phyloP scores from a whole-genome alignment of 768 basidiomycete genomes.

The Phylloporus sp. region DNA sequence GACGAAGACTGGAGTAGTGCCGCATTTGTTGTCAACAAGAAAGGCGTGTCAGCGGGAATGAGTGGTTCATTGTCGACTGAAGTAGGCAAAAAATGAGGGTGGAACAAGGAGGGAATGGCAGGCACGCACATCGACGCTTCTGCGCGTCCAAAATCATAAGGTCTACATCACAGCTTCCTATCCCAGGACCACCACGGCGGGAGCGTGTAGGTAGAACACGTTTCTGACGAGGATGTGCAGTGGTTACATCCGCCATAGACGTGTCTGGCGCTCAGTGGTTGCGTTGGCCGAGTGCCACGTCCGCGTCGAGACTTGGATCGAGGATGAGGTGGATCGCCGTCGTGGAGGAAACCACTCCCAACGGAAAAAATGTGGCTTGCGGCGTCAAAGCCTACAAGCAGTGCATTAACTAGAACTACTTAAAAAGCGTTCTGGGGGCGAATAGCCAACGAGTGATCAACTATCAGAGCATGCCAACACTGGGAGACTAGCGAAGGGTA shows the following conservation, averaged over 20 bases:
- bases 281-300: constrained; percentile 6
- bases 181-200: constrained; percentile 75
- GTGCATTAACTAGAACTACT: background rate
- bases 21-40: constrained; percentile 74
- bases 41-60: constrained; percentile 60
- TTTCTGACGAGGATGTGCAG: constrained; percentile 53
- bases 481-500: too few species aligned
- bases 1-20: constrained; percentile 43
- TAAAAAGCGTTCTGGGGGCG: background rate
- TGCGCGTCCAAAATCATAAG: constrained; percentile 80
- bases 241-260: constrained; percentile 34
- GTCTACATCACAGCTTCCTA: constrained; percentile 77
- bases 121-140: constrained; percentile 65
- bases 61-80: constrained; percentile 70
- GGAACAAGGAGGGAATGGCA: constrained; percentile 7
- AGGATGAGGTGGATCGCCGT: background rate
- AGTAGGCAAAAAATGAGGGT: constrained; percentile 13
- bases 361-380: background rate
- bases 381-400: background rate
- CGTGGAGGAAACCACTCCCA: background rate
- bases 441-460: too few species aligned
- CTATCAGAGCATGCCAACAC: too few species aligned
- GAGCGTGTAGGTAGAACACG: constrained; percentile 80
- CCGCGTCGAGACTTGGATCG: constrained; percentile 1
- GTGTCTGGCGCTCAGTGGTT: constrained; percentile 11